Percentiles rank a stretch among this genome's conserved stretches.
Conservation (phyloP, 495 filamentous ascomycete species). For the Xylaria flabelliformis region DNA sequence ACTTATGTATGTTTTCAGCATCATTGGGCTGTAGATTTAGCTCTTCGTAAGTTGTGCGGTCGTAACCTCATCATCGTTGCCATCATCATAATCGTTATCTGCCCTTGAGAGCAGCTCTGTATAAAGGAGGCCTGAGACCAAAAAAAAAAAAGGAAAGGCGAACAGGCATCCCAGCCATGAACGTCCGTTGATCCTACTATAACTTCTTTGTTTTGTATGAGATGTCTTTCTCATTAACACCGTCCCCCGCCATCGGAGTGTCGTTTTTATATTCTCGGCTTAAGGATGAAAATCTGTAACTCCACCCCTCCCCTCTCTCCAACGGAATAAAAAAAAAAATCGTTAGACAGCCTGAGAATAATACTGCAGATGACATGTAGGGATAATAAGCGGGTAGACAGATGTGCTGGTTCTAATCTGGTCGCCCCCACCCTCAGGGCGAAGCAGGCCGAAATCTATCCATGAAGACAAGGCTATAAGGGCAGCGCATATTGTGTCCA, state of each 20-base stretch:
- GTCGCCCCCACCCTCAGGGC: slow-evolving; percentile 7
- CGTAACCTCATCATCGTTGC: slow-evolving; percentile 29
- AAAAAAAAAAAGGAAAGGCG: slow-evolving; percentile 15
- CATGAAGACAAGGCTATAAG: neutral
- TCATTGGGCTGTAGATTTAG: slow-evolving; percentile 20
- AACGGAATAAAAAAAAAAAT: slow-evolving; percentile 13
- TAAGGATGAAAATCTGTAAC: slow-evolving; percentile 7
- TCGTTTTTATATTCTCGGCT: neutral
- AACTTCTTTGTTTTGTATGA: slow-evolving; percentile 12
- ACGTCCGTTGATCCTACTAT: slow-evolving; percentile 17
- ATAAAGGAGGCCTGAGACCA: slow-evolving; percentile 7
- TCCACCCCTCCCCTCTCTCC: slow-evolving; percentile 2
- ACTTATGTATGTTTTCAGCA: slow-evolving; percentile 15
- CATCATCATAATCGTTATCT: slow-evolving; percentile 28
- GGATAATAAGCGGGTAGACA: neutral
- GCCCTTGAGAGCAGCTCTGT: slow-evolving; percentile 28
- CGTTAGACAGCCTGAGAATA: slow-evolving; percentile 4
- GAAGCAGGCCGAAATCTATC: slow-evolving; percentile 25
- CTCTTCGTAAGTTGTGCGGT: slow-evolving; percentile 26
- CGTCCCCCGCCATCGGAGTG: slow-evolving; percentile 12
- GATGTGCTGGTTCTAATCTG: slow-evolving; percentile 20
- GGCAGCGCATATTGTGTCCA: neutral
- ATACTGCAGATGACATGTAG: neutral
- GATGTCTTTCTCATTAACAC: neutral
- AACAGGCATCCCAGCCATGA: slow-evolving; percentile 14